A percentile compares a stretch with the other conserved stretches of the same genome.
These are phyloP conservation scores for Rhodofomes roseus DNA, from an alignment of 1,284 basidiomycete species.

Conservation along the genomic window DNA sequence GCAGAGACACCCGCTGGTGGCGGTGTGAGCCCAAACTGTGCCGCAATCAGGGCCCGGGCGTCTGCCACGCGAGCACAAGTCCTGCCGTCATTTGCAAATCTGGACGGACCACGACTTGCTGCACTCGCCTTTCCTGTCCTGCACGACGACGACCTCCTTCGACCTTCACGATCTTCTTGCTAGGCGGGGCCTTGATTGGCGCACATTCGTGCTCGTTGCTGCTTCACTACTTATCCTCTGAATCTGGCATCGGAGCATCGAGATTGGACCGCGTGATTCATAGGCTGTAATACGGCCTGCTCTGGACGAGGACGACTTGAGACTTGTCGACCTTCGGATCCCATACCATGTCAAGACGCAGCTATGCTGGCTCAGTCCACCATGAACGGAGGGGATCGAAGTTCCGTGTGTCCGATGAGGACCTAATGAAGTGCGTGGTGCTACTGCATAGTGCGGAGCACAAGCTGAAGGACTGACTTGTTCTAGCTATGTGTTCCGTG, in stretches of 20 bases:
- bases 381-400: constrained; percentile 68
- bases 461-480: constrained; percentile 5
- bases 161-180: not conserved
- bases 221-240: not conserved
- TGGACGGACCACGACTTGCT: not conserved
- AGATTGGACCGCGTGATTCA: not conserved
- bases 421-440: constrained; percentile 70
- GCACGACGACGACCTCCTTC: not conserved
- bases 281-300: not conserved
- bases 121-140: not conserved
- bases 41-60: not conserved
- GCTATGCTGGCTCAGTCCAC: constrained; percentile 59
- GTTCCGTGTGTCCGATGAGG: constrained; percentile 74
- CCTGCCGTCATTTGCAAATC: not conserved
- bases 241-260: not conserved
- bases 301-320: not conserved
- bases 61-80: not conserved
- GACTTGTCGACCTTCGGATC: not conserved
- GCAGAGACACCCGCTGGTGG: not conserved
- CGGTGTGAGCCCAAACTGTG: not conserved
- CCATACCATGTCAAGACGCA: constrained; percentile 54
- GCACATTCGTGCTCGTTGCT: not conserved
- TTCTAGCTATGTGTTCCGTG: constrained; percentile 68
- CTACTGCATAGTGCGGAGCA: constrained; percentile 7
- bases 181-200: not conserved